Evolutionary conservation across 306 rosid species (phyloP), one percentile per base, ranked within the genome.

Genomic region (Hippophae rhamnoides): DNA sequence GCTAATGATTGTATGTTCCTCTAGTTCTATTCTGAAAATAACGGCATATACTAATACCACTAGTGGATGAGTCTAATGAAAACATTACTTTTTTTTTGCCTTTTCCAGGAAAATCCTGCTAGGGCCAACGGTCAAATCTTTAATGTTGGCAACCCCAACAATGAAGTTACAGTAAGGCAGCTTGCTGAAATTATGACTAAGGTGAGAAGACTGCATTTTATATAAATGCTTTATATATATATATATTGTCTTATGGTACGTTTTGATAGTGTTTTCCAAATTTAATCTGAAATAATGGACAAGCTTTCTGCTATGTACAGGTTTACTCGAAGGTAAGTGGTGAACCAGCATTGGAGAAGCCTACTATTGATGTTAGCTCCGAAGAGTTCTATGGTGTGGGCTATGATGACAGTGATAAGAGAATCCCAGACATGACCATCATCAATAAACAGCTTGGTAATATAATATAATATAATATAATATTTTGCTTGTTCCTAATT

Each of bases 381-480:
- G 69, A 31, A 73, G 97, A 89, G 77, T 89, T 89, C 58, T 89
- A 89, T 7, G 97, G 97, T 9, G 94, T 76, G 61, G 97, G 97
- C 26, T 89, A 89, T 5, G 97, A 89, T 50, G 97, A 89, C 26
- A 86, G 97, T 27, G 95, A 89, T 65, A 89, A 86, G 84, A 80
- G 97, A 80, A 89, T 89, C 71, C 97, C 95, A 0, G 95, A 86
- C 83, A 89, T 89, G 97, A 80, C 95, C 78, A 86, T 89, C 49
- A 89, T 89, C 70, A 82, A 86, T 64, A 84, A 47, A 69, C 97
- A 89, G 57, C 95, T 89, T 44, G 97, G 97, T 89, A 86, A 46
- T 25, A 27, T 54, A 40, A 27, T 27, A 27, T 2, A 27, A 18
- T 18, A 18, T 18, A 18, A 18, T 18, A 27, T 13, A 50, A 48